A percentile compares a stretch with the other conserved stretches of the same genome.
Conservation (phyloP, 192 early-diverging fungal species). For the Coemansia sp. region DNA sequence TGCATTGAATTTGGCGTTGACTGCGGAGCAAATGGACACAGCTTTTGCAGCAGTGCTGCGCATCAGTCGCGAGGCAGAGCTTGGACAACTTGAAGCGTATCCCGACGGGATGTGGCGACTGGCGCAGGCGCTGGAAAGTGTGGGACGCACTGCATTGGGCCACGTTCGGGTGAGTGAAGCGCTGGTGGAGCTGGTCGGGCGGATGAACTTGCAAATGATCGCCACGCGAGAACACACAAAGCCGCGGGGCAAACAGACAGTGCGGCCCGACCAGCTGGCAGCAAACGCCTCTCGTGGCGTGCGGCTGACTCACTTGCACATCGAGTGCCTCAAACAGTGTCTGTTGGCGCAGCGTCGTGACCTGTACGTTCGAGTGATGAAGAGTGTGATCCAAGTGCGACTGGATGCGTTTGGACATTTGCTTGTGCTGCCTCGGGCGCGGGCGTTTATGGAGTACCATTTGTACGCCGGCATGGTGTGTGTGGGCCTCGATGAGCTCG, state of each 20-base stretch:
- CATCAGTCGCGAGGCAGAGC: slow-evolving; percentile 2
- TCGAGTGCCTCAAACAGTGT: slow-evolving; percentile 40
- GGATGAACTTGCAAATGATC: slow-evolving; percentile 26
- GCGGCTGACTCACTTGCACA: slow-evolving; percentile 36
- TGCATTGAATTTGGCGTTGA: slow-evolving; percentile 17
- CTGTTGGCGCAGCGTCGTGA: slow-evolving; percentile 21
- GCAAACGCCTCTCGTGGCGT: slow-evolving; percentile 14
- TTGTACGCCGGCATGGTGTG: slow-evolving; percentile 47
- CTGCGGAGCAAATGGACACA: slow-evolving; percentile 8
- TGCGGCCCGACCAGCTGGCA: not conserved
- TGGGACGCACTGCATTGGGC: not conserved
- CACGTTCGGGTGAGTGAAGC: slow-evolving; percentile 9
- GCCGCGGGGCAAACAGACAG: not conserved
- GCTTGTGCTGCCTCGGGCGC: slow-evolving; percentile 4
- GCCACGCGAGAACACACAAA: slow-evolving; percentile 2
- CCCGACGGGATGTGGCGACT: slow-evolving; percentile 29
- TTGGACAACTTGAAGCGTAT: slow-evolving; percentile 17
- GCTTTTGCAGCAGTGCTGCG: slow-evolving; percentile 7
- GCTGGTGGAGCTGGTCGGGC: slow-evolving; percentile 19
- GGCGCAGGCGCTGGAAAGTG: slow-evolving; percentile 1
- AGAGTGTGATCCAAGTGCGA: slow-evolving; percentile 6
- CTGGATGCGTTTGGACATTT: slow-evolving; percentile 28
- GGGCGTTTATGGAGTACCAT: slow-evolving; percentile 34
- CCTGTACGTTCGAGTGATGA: slow-evolving; percentile 19
- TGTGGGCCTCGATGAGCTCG: slow-evolving; percentile 14